Evolutionary conservation across 768 basidiomycete genomes (phyloP).

Genomic region (Mycena polygramma): DNA sequence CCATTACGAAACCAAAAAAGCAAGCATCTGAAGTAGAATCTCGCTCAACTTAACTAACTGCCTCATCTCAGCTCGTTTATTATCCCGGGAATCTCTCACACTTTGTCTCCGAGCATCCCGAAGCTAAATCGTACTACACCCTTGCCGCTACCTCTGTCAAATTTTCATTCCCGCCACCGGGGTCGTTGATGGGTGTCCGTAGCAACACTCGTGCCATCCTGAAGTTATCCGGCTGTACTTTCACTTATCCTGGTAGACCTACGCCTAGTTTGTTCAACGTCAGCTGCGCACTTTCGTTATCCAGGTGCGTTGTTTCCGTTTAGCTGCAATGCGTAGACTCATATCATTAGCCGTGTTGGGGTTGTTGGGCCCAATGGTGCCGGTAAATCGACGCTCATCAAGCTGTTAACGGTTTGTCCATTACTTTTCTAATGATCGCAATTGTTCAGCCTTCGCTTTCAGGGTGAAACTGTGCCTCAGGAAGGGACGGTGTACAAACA

Average conservation of each 20-base stretch:
- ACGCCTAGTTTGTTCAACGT: slow-evolving; percentile 88
- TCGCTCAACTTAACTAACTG: slow-evolving; percentile 34
- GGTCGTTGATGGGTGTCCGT: slow-evolving; percentile 96
- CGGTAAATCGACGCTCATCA: slow-evolving; percentile 96
- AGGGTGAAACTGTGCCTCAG: slow-evolving; percentile 95
- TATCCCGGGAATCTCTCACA: slow-evolving; percentile 93
- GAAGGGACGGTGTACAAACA: slow-evolving; percentile 95
- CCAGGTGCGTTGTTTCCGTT: slow-evolving; percentile 67
- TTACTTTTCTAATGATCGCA: slow-evolving; percentile 8
- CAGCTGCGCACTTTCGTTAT: slow-evolving; percentile 93
- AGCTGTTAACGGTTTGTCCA: slow-evolving; percentile 82
- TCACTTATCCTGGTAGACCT: slow-evolving; percentile 89
- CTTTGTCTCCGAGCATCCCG: slow-evolving; percentile 92
- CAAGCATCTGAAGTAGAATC: slow-evolving; percentile 41
- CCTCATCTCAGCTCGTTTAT: slow-evolving; percentile 78
- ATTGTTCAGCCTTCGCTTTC: slow-evolving; percentile 26
- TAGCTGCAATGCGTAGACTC: slow-evolving; percentile 29
- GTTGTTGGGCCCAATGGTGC: slow-evolving; percentile 95
- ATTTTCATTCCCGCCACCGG: slow-evolving; percentile 96
- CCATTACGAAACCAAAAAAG: slow-evolving; percentile 96
- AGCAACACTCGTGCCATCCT: slow-evolving; percentile 96
- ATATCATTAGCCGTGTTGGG: slow-evolving; percentile 80
- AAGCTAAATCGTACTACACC: slow-evolving; percentile 97
- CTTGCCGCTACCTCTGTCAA: slow-evolving; percentile 93
- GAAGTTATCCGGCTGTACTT: slow-evolving; percentile 92